These are phyloP conservation scores for Symbiodinium natans DNA, from an alignment of 73 alveolate genomes.

Conservation along the genomic window DNA sequence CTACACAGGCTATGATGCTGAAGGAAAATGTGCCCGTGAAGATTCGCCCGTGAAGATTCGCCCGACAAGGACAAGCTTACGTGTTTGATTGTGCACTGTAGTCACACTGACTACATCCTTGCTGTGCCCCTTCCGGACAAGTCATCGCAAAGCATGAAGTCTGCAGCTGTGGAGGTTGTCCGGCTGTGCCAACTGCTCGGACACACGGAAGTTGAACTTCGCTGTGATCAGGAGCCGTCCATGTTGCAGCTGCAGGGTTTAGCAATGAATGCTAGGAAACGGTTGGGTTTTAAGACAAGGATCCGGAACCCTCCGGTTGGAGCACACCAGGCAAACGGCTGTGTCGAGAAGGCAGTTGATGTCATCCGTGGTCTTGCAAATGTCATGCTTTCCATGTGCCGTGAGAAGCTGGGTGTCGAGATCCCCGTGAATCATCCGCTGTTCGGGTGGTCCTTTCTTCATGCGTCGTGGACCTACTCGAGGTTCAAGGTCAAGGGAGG, in stretches of 20 bases:
- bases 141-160: neutral
- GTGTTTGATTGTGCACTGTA: neutral
- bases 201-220: neutral
- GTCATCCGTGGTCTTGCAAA: neutral
- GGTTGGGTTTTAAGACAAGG: neutral
- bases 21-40: no score
- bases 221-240: neutral
- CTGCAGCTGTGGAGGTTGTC: neutral
- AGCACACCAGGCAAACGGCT: neutral
- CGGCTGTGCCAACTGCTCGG: neutral
- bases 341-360: neutral
- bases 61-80: neutral
- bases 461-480: conserved; percentile 9
- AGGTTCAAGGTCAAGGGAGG: neutral
- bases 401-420: neutral
- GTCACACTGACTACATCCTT: neutral
- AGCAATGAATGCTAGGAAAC: neutral
- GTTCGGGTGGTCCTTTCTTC: neutral
- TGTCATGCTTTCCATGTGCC: neutral
- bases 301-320: neutral
- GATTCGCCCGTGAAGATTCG: no score
- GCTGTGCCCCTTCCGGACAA: neutral
- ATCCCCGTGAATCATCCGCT: neutral
- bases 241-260: neutral
- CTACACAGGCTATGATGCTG: neutral